phyloP scores from a whole-genome alignment of 2,329 filamentous ascomycete species.

The Westerdykella ornata region DNA sequence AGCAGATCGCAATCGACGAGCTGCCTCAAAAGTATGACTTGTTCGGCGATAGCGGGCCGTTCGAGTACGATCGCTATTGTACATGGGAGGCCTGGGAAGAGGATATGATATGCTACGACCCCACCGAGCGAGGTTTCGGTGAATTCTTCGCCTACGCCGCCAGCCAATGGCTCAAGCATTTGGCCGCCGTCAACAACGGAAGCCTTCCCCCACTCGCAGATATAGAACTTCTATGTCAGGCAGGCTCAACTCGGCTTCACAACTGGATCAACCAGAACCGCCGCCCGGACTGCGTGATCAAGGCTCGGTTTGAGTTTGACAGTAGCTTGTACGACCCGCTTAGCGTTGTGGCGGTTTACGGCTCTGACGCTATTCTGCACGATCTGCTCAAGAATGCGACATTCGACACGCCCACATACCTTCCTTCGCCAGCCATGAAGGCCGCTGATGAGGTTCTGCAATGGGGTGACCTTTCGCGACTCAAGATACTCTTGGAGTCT shows the following conservation, averaged over 20 bases:
- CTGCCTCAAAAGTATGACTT: slow-evolving; percentile 7
- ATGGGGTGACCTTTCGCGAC: too few relatives aligned
- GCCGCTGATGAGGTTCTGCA: too few relatives aligned
- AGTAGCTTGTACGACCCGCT: slow-evolving; percentile 8
- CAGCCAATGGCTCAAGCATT: slow-evolving; percentile 9
- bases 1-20: slow-evolving; percentile 7
- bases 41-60: slow-evolving; percentile 4
- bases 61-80: slow-evolving; percentile 8
- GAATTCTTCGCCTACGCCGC: slow-evolving; percentile 10
- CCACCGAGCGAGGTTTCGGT: slow-evolving; percentile 8
- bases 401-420: too few relatives aligned
- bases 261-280: slow-evolving; percentile 8
- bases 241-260: slow-evolving; percentile 7
- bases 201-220: slow-evolving; percentile 4
- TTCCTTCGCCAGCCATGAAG: too few relatives aligned
- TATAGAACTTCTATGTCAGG: slow-evolving; percentile 7
- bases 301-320: slow-evolving; percentile 8
- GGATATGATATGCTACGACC: slow-evolving; percentile 9
- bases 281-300: slow-evolving; percentile 7
- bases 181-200: slow-evolving; percentile 3
- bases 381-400: too few relatives aligned
- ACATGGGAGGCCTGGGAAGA: slow-evolving; percentile 10
- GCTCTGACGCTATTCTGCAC: too few relatives aligned
- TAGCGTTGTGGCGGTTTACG: too few relatives aligned
- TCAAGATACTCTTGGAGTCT: too few relatives aligned